Evolutionary conservation across 495 filamentous ascomycete genomes (phyloP).

Genomic region (Hypomontagnella submonticulosa): DNA sequence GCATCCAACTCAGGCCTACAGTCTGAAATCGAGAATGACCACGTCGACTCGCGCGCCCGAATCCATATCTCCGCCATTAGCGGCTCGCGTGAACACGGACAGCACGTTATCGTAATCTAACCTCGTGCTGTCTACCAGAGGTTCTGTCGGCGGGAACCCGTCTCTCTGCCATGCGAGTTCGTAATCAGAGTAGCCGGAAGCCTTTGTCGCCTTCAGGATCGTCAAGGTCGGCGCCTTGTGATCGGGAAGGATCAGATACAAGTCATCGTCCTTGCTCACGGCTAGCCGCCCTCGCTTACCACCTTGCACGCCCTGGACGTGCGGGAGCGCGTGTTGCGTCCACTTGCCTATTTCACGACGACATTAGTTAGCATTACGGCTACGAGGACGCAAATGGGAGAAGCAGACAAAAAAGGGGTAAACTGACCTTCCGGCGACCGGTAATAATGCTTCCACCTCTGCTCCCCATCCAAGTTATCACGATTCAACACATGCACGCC

Average conservation of each 20-base stretch:
- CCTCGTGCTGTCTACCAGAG: slow-evolving; percentile 52
- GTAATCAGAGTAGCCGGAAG: slow-evolving; percentile 42
- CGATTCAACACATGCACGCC: slow-evolving; percentile 62
- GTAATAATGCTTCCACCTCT: slow-evolving; percentile 61
- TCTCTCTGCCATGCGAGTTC: slow-evolving; percentile 49
- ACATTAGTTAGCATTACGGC: not conserved
- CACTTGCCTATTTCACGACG: slow-evolving; percentile 41
- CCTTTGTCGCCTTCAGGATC: slow-evolving; percentile 48
- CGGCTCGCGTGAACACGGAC: slow-evolving; percentile 50
- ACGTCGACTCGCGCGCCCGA: slow-evolving; percentile 37
- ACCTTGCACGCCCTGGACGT: slow-evolving; percentile 44
- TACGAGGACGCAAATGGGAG: not conserved
- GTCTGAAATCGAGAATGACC: slow-evolving; percentile 53
- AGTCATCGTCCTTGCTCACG: slow-evolving; percentile 47
- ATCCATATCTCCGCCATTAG: slow-evolving; percentile 11
- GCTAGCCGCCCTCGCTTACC: slow-evolving; percentile 52
- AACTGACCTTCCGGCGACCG: slow-evolving; percentile 50
- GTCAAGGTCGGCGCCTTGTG: slow-evolving; percentile 37
- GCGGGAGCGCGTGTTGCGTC: slow-evolving; percentile 44
- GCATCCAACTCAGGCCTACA: slow-evolving; percentile 23
- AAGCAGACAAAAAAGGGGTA: not conserved
- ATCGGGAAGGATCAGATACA: slow-evolving; percentile 54
- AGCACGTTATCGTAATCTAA: slow-evolving; percentile 51
- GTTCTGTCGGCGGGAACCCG: slow-evolving; percentile 50
- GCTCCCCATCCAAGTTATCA: slow-evolving; percentile 47